A percentile compares a stretch with the other conserved stretches of the same genome.
Conservation (phyloP, 495 filamentous ascomycete genomes). For the Choiromyces venosus region DNA sequence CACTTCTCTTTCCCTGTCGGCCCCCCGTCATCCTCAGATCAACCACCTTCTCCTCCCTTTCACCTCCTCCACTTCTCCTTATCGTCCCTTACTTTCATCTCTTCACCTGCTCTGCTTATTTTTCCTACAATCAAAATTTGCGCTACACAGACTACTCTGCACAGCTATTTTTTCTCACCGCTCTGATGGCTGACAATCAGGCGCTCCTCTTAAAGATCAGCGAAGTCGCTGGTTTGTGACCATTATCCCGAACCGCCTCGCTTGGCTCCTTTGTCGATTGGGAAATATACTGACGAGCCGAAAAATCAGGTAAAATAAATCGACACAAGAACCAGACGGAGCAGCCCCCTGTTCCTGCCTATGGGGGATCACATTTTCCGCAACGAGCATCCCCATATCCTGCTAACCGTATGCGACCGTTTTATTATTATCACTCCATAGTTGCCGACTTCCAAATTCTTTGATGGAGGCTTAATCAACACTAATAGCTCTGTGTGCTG, state of each 20-base stretch:
- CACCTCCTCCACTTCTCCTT: neutral
- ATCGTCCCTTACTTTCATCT: neutral
- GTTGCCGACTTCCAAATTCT: constrained; percentile 3
- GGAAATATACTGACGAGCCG: neutral
- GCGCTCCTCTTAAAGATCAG: constrained; percentile 70
- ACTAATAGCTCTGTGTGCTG: constrained; percentile 9
- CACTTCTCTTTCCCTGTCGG: constrained; percentile 26
- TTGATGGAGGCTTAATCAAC: constrained; percentile 3
- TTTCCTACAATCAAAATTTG: neutral
- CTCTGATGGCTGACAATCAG: constrained; percentile 62
- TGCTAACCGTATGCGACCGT: constrained; percentile 34
- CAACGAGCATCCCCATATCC: constrained; percentile 30
- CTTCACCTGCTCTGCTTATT: neutral
- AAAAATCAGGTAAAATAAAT: constrained; percentile 66
- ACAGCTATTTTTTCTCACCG: neutral
- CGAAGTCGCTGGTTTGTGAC: constrained; percentile 61
- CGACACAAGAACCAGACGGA: constrained; percentile 64
- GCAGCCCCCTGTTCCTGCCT: constrained; percentile 39
- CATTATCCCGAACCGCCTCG: constrained; percentile 18
- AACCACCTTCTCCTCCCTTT: neutral
- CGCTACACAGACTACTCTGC: neutral
- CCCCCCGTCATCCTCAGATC: constrained; percentile 25
- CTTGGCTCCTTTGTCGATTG: constrained; percentile 23
- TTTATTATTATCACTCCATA: constrained; percentile 4
- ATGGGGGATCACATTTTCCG: constrained; percentile 11